phyloP scores from a whole-genome alignment of 2,329 filamentous ascomycete species.

The Ophiognomonia clavigignenti-juglandacearum region DNA sequence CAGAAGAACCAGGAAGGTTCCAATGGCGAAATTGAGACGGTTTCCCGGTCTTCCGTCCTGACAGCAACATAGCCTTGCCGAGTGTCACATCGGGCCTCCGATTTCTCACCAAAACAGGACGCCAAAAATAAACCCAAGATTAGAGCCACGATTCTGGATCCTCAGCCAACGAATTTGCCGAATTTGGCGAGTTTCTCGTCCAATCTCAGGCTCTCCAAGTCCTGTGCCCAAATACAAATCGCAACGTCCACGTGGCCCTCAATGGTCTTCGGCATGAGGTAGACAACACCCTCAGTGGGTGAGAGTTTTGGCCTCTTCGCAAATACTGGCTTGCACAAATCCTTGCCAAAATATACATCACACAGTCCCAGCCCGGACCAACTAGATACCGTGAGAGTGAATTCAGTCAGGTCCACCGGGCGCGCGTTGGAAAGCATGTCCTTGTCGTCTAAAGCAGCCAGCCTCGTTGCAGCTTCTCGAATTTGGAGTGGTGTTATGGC shows the following conservation, averaged over 20 bases:
- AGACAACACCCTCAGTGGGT: slow-evolving; percentile 7
- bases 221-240: slow-evolving; percentile 3
- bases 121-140: too few species aligned
- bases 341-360: slow-evolving; percentile 3
- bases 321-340: slow-evolving; percentile 7
- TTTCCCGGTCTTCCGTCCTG: too few species aligned
- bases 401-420: not conserved
- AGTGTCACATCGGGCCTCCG: too few species aligned
- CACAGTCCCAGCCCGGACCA: slow-evolving; percentile 4
- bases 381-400: slow-evolving; percentile 9
- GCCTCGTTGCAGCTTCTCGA: slow-evolving; percentile 9
- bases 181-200: slow-evolving; percentile 7
- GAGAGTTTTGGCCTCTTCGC: slow-evolving; percentile 5
- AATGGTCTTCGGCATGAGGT: slow-evolving; percentile 8
- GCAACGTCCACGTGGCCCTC: slow-evolving; percentile 6
- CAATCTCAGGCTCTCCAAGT: not conserved
- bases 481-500: slow-evolving; percentile 1
- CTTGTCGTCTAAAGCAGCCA: slow-evolving; percentile 11
- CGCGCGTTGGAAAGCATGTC: slow-evolving; percentile 2
- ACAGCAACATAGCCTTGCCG: too few species aligned
- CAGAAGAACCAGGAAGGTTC: too few species aligned
- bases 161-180: slow-evolving; percentile 6
- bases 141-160: too few species aligned
- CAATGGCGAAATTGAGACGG: too few species aligned
- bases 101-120: too few species aligned